These are phyloP conservation scores for Zostera marina DNA, from an alignment of 116 monocot genomes.

Conservation along the genomic window DNA sequence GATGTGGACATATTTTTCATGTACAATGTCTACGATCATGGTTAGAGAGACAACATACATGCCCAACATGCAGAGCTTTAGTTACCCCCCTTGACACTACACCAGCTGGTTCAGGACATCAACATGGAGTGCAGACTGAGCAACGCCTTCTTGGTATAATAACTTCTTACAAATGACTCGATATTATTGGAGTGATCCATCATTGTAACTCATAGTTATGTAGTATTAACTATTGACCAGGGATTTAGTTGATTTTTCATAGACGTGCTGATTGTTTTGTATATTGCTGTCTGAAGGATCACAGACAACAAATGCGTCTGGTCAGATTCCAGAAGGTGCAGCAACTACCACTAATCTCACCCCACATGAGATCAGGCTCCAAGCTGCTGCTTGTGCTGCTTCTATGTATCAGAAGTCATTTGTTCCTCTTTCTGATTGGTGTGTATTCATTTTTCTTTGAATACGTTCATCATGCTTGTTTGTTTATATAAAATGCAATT, in stretches of 20 bases:
- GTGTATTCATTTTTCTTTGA: not conserved
- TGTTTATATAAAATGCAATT: no score
- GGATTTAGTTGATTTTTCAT: not conserved
- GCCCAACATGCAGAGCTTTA: slow-evolving; percentile 74
- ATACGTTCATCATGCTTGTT: not conserved
- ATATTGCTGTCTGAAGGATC: slow-evolving; percentile 7
- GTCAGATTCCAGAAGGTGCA: slow-evolving; percentile 15
- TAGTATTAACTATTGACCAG: not conserved
- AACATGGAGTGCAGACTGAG: slow-evolving; percentile 24
- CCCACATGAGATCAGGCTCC: slow-evolving; percentile 35
- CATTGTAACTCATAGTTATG: not conserved
- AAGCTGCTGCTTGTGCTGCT: slow-evolving; percentile 54
- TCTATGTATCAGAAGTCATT: slow-evolving; percentile 54
- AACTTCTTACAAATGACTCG: not conserved
- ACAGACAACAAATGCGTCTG: slow-evolving; percentile 16
- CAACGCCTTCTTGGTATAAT: slow-evolving; percentile 35
- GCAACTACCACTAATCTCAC: slow-evolving; percentile 11
- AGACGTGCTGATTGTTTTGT: not conserved
- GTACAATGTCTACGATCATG: slow-evolving; percentile 88
- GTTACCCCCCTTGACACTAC: slow-evolving; percentile 57
- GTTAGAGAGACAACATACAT: slow-evolving; percentile 84
- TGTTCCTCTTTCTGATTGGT: slow-evolving; percentile 22
- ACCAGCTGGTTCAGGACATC: slow-evolving; percentile 12
- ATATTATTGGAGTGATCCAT: not conserved
- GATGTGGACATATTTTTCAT: slow-evolving; percentile 90